Percentiles rank a stretch among this genome's conserved stretches.
phyloP scores from a whole-genome alignment of 148 eudicot genomes.

The Rhododendron simsii region DNA sequence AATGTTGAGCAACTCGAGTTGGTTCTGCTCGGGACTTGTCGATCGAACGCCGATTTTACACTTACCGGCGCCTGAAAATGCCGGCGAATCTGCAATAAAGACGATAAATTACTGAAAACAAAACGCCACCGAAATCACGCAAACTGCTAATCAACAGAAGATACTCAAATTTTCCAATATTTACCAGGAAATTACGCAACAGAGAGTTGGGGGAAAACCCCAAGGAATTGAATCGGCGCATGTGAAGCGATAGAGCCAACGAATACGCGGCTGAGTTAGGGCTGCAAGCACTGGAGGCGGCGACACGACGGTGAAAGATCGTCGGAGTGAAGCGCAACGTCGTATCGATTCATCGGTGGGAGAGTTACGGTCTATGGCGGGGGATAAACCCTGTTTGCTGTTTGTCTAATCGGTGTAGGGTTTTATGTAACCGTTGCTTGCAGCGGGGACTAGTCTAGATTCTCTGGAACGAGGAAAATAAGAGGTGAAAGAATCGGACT shows the following conservation, averaged over 20 bases:
- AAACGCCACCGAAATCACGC: not conserved
- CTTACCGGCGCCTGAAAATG: not conserved
- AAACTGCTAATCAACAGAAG: not conserved
- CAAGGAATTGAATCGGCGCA: constrained; percentile 30
- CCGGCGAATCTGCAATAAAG: constrained; percentile 10
- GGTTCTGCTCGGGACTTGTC: not conserved
- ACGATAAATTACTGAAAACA: constrained; percentile 6
- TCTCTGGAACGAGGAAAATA: too few relatives aligned
- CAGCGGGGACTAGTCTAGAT: not conserved
- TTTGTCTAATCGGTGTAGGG: not conserved
- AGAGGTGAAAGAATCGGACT: too few relatives aligned
- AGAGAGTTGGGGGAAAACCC: constrained; percentile 22
- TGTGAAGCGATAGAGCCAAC: not conserved
- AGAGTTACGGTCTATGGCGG: not conserved
- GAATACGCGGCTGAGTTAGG: not conserved
- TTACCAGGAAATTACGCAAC: constrained; percentile 25
- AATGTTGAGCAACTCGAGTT: not conserved
- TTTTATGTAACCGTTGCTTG: constrained; percentile 10
- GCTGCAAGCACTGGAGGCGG: not conserved
- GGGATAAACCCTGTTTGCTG: not conserved
- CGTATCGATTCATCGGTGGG: not conserved
- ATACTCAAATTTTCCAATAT: not conserved
- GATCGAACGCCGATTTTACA: not conserved
- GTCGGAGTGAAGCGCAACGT: not conserved
- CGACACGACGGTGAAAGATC: not conserved